A percentile compares a stretch with the other conserved stretches of the same genome.
phyloP scores from a whole-genome alignment of 1,139 yeast genomes.

The Suhomyces maxii region DNA sequence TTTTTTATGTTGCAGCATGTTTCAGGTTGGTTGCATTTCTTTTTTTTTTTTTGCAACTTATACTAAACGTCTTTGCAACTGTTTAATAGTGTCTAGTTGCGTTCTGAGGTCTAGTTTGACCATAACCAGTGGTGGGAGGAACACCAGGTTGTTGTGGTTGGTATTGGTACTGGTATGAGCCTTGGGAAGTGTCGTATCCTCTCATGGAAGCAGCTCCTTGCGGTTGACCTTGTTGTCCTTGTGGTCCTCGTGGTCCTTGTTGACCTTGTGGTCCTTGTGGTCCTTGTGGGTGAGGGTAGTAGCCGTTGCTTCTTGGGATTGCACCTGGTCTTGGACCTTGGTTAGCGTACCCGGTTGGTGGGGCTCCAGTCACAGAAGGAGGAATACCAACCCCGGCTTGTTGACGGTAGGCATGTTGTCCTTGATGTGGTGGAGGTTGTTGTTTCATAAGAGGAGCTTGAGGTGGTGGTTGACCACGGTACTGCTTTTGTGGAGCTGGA shows the following conservation, averaged over 20 bases:
- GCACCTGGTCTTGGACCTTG: conserved; percentile 12
- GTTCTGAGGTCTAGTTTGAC: conserved; percentile 14
- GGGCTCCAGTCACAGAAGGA: conserved; percentile 1
- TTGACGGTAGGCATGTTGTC: conserved; percentile 8
- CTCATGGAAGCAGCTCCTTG: conserved; percentile 10
- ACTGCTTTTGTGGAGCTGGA: conserved; percentile 12
- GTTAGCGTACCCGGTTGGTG: conserved; percentile 14
- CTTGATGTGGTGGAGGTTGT: conserved; percentile 10
- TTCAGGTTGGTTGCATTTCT: too few species aligned
- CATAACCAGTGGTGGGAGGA: conserved; percentile 4
- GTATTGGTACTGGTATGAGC: conserved; percentile 13
- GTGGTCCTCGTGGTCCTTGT: background rate
- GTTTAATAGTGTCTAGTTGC: conserved; percentile 13
- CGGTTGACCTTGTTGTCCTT: conserved; percentile 2
- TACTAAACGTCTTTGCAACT: too few species aligned
- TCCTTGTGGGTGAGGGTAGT: conserved; percentile 6
- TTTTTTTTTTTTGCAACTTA: too few species aligned
- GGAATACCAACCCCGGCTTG: conserved; percentile 8
- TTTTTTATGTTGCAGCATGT: too few species aligned
- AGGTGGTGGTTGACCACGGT: conserved; percentile 9
- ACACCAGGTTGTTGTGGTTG: conserved; percentile 13
- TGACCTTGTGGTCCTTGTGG: too few species aligned
- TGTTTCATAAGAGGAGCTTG: conserved; percentile 12
- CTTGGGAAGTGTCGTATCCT: conserved; percentile 12
- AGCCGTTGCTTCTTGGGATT: conserved; percentile 12